Evolutionary conservation across 441 rosid genomes (phyloP).

Genomic region (Adansonia gregorii): DNA sequence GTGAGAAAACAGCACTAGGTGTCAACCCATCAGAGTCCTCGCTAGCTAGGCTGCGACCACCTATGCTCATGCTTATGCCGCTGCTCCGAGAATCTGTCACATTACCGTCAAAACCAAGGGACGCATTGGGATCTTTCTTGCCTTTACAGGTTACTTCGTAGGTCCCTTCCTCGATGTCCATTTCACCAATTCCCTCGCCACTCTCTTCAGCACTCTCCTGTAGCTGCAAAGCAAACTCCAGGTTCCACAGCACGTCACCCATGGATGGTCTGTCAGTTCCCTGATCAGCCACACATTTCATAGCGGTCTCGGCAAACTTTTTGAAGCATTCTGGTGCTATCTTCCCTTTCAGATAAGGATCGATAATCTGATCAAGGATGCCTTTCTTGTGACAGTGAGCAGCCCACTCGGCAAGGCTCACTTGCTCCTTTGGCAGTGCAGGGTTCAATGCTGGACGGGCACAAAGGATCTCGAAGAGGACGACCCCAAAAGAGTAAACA

Average conservation of each 20-base stretch:
- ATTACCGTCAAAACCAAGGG: conserved; percentile 61
- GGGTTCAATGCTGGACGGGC: conserved; percentile 97
- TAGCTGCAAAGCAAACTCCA: conserved; percentile 93
- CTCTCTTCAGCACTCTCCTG: conserved; percentile 94
- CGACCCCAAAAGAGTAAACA: conserved; percentile 96
- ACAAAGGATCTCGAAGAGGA: conserved; percentile 83
- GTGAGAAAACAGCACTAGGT: conserved; percentile 93
- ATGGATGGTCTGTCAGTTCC: conserved; percentile 92
- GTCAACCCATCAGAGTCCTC: conserved; percentile 94
- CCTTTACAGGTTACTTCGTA: conserved; percentile 53
- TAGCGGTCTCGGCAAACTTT: conserved; percentile 93
- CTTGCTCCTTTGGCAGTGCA: conserved; percentile 86
- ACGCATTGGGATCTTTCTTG: conserved; percentile 56
- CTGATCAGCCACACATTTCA: conserved; percentile 89
- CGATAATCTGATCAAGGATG: conserved; percentile 80
- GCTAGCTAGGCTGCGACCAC: conserved; percentile 89
- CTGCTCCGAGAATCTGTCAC: conserved; percentile 85
- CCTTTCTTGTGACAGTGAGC: conserved; percentile 91
- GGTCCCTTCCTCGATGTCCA: conserved; percentile 53
- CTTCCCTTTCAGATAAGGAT: conserved; percentile 85
- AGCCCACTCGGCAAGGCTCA: conserved; percentile 98
- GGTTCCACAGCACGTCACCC: conserved; percentile 98
- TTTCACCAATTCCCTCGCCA: conserved; percentile 53
- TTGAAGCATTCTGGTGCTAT: conserved; percentile 88
- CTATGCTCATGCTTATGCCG: conserved; percentile 92